phyloP scores from a whole-genome alignment of 768 basidiomycete genomes.

The Russula sp. region DNA sequence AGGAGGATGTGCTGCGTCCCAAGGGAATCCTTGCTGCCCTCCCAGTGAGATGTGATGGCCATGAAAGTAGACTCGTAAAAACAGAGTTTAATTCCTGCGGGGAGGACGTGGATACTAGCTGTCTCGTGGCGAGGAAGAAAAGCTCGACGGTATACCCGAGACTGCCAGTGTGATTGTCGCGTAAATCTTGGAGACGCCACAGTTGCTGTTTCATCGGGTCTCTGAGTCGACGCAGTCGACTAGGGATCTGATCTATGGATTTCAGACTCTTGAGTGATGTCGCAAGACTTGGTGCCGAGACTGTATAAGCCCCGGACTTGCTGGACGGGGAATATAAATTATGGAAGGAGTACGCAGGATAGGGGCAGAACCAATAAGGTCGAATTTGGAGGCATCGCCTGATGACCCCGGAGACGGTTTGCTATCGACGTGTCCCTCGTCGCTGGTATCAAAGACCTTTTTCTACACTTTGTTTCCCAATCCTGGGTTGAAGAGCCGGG shows the following conservation, averaged over 20 bases:
- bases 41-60: not conserved
- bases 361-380: not conserved
- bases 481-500: conserved; percentile 9
- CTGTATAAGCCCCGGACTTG: not conserved
- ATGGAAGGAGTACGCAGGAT: not conserved
- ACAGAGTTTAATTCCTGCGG: not conserved
- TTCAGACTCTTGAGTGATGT: not conserved
- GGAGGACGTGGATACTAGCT: not conserved
- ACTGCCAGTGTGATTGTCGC: not conserved
- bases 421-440: no score
- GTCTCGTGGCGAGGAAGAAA: conserved; percentile 6
- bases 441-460: not conserved
- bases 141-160: conserved; percentile 3
- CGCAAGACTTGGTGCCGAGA: not conserved
- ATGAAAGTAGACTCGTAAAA: not conserved
- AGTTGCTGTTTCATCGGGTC: conserved; percentile 1
- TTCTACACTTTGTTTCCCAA: conserved; percentile 8
- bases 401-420: no score
- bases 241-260: not conserved
- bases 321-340: not conserved
- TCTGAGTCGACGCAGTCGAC: not conserved
- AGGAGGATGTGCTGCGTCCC: conserved; percentile 1
- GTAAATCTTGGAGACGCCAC: conserved; percentile 10
- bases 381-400: not conserved
- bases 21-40: not conserved